These are phyloP conservation scores for Phaeosphaeriaceae sp. DNA, from an alignment of 2,329 filamentous ascomycete genomes.

Conservation along the genomic window DNA sequence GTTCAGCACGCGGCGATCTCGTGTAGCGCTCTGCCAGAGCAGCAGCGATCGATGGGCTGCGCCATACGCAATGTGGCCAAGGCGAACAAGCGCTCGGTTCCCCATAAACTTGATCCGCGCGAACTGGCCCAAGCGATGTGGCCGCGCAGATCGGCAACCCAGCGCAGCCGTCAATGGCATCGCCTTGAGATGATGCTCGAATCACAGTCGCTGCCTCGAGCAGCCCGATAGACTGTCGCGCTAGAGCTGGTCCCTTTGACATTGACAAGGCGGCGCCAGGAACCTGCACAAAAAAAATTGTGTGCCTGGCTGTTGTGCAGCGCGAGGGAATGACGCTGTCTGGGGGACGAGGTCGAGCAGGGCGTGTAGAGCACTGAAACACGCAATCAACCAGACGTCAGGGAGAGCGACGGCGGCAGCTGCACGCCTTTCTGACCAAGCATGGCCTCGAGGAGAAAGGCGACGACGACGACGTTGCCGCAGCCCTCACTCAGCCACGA, in stretches of 20 bases:
- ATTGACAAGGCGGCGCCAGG: constrained; percentile 23
- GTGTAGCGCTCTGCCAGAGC: constrained; percentile 18
- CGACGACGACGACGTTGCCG: constrained; percentile 16
- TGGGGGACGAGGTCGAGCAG: constrained; percentile 6
- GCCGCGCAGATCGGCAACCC: constrained; percentile 33
- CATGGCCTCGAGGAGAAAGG: constrained; percentile 15
- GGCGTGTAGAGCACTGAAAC: constrained; percentile 19
- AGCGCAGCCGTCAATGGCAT: constrained; percentile 20
- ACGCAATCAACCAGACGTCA: constrained; percentile 15
- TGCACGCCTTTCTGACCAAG: constrained; percentile 9
- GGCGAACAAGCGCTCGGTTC: constrained; percentile 29
- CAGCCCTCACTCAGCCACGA: constrained; percentile 22
- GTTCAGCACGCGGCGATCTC: constrained; percentile 30
- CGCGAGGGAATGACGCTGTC: constrained; percentile 2
- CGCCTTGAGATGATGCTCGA: constrained; percentile 25
- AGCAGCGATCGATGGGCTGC: constrained; percentile 27
- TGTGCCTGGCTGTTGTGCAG: constrained; percentile 10
- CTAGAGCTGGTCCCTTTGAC: constrained; percentile 18
- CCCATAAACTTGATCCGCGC: constrained; percentile 29
- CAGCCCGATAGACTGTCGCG: constrained; percentile 17
- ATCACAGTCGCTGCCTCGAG: constrained; percentile 13
- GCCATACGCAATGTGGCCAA: neutral
- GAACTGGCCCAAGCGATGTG: constrained; percentile 22
- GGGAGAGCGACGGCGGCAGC: constrained; percentile 8
- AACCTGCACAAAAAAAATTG: constrained; percentile 26